Evolutionary conservation across 78 protist genomes (phyloP), one percentile per base, ranked within the genome.

Genomic region (Corallochytrium limacisporum): DNA sequence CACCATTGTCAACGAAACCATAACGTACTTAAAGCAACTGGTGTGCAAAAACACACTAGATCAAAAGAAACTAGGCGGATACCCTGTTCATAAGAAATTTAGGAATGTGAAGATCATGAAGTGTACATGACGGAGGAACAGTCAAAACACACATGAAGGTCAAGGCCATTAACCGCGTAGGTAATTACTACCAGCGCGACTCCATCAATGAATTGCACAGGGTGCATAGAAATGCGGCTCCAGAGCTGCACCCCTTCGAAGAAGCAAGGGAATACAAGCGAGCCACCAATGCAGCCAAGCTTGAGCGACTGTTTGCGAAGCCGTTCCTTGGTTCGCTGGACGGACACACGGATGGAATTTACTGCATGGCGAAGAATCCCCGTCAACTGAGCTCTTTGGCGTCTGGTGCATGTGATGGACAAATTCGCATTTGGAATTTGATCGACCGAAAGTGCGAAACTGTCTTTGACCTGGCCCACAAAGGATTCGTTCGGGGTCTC

Each of bases 301-400:
- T 92, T 24, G 93, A 90, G 62, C 65, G 77, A 32, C 31, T 87
- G 39, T 91, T 91, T 50, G 91, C 96, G 2, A 91, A 91, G 61
- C 98, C 98, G 28, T 89, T 93, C 55, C 61, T 89, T n/a, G 85
- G 69, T 1, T 53, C 78, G 22, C 61, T 93, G 26, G 22, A 5
- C 4, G 95, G 91, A 10, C 95, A 90, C 44, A 0, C 24, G 0
- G 95, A 90, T 35, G 84, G 84, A 9, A 81, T 86, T 15, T 40
- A 2, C 9, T 65, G 72, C 69, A 28, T 87, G 18, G 69, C 43
- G 4, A 51, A 43, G 54, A 74, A 81, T 40, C 78, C 81, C 28
- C 31, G 33, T 12, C 5, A 7, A 15, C 5, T 83, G 6, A 31
- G 55, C 20, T 0, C 16, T 3, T 1, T 83, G 10, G 2, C 68